Base-by-base conservation (phyloP, 2,329 filamentous ascomycete genomes). In the Nigrospora sphaerica region DNA sequence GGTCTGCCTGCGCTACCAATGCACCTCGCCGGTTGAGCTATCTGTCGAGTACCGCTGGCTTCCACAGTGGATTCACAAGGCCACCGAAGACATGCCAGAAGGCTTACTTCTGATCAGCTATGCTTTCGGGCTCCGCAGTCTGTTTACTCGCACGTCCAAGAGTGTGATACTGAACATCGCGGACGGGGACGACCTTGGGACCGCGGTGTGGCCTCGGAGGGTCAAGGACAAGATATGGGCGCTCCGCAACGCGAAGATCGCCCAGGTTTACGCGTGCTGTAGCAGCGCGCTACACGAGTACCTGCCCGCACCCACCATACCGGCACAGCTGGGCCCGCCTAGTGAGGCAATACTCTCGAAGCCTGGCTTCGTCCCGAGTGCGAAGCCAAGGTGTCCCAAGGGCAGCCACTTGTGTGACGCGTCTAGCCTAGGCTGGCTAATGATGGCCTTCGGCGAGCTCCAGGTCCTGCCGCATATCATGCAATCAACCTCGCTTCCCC, bases 91-190 rank as follows among this genome's bases (percentile, higher is more conserved):
- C 37, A 72, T 73, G 64, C 66, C 72, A 0, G 72, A 73, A 37
- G 75, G 71, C 0, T 64, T 77, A 2, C 54, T 79, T 42, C 60
- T 77, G 14, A 75, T 79, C 40, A 73, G 71, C 52, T 79, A 75
- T 51, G 71, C 70, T 0, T 79, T 78, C 56, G 74, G 75, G 4
- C 54, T 71, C 14, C 62, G 71, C 11, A 60, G 69, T 16, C 63
- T 78, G 4, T 79, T 79, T 45, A 69, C 67, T 0, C 63, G 71
- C 39, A 67, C 73, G 62, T 72, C 73, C 7, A 75, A 77, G 56
- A 70, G 65, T 2, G 69, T 67, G 0, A 70, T 78, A 3, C 48
- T 78, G 12, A 72, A 73, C 42, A 53, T 73, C 3, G 57, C 63
- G 0, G 69, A 69, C 17, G 70, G 73, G 39, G 58, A 62, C 28